A percentile compares a stretch with the other conserved stretches of the same genome.
phyloP scores from a whole-genome alignment of 2,329 filamentous ascomycete genomes.

The Monilinia polystroma region DNA sequence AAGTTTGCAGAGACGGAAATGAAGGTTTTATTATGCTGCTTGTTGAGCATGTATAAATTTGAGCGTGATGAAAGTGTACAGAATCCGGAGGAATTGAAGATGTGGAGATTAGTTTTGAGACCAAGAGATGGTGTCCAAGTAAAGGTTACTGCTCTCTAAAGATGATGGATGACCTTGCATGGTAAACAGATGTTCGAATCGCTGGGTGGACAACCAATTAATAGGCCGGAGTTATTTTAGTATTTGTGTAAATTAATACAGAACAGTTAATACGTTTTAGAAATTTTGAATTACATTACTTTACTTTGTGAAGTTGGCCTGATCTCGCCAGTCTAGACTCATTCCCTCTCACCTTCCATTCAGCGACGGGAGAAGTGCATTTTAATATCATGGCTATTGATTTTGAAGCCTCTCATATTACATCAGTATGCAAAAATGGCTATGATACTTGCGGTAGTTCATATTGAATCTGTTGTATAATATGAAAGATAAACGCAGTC shows the following conservation, averaged over 20 bases:
- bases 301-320: neutral
- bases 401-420: no score
- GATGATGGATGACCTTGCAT: no score
- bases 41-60: constrained; percentile 42
- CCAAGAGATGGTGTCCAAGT: constrained; percentile 44
- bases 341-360: no score
- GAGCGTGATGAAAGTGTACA: constrained; percentile 41
- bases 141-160: constrained; percentile 12
- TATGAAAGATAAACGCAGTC: no score
- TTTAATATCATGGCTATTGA: no score
- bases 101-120: constrained; percentile 49
- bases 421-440: no score
- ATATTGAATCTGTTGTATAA: no score
- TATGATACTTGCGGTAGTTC: no score
- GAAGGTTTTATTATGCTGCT: constrained; percentile 40
- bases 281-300: neutral
- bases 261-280: neutral
- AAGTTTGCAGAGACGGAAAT: constrained; percentile 43
- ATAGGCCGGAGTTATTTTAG: neutral
- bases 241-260: neutral
- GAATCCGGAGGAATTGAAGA: constrained; percentile 49
- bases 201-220: neutral
- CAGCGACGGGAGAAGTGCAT: no score
- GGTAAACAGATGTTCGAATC: constrained; percentile 33
- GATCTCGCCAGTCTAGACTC: neutral